phyloP scores from a whole-genome alignment of 2,329 filamentous ascomycete species.

The Trichoderma lentiforme region DNA sequence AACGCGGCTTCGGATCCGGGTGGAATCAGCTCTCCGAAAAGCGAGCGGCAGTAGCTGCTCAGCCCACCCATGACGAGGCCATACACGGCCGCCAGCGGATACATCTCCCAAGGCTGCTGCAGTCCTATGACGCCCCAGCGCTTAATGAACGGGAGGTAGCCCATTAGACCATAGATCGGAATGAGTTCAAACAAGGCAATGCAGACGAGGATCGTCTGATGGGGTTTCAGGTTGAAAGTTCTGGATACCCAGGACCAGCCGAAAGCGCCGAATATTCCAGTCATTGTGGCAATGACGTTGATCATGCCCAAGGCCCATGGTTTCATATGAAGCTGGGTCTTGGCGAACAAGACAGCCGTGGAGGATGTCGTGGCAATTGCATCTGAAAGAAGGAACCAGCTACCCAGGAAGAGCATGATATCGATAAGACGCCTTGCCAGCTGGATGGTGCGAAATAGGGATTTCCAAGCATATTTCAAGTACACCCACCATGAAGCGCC shows the following conservation, averaged over 20 bases:
- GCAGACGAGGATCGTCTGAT: slow-evolving; percentile 88
- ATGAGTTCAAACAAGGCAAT: slow-evolving; percentile 90
- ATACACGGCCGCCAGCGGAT: slow-evolving; percentile 83
- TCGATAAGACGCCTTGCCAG: slow-evolving; percentile 71
- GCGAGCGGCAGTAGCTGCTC: slow-evolving; percentile 83
- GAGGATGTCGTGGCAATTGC: slow-evolving; percentile 92
- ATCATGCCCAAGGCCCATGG: slow-evolving; percentile 86
- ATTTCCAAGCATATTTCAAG: slow-evolving; percentile 79
- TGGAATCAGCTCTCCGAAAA: slow-evolving; percentile 92
- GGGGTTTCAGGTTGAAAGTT: slow-evolving; percentile 65
- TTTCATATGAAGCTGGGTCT: slow-evolving; percentile 87
- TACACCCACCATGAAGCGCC: slow-evolving; percentile 60
- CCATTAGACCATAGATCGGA: slow-evolving; percentile 83
- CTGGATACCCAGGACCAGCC: slow-evolving; percentile 80
- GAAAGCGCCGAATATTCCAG: slow-evolving; percentile 83
- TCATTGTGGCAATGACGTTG: slow-evolving; percentile 83
- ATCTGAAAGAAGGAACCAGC: slow-evolving; percentile 94
- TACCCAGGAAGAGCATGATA: slow-evolving; percentile 73
- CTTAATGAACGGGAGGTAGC: slow-evolving; percentile 78
- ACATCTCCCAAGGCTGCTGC: slow-evolving; percentile 98
- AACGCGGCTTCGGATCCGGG: slow-evolving; percentile 94
- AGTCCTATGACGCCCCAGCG: slow-evolving; percentile 74
- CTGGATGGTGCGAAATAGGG: slow-evolving; percentile 74
- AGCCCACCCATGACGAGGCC: slow-evolving; percentile 92
- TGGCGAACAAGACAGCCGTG: slow-evolving; percentile 92